Evolutionary conservation across 345 rosid species (phyloP), one percentile per base, ranked within the genome.

Genomic region (Dimocarpus longan): DNA sequence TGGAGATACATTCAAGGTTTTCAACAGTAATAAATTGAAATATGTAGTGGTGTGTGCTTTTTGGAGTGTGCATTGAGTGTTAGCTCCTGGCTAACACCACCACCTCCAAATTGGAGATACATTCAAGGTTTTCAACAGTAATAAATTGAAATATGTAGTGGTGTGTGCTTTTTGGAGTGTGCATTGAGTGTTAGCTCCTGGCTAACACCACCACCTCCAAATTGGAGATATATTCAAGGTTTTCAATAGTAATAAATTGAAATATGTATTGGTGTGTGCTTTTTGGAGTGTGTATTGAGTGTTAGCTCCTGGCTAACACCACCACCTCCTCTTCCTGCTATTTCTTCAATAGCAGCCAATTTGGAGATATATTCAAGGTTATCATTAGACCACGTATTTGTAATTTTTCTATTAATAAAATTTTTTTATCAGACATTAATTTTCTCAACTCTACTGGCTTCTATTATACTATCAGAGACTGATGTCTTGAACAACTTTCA

Each of bases 231-330:
- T 32, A 32, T 32, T 32, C 37, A 32, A 32, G 37, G 37, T 32
- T 3, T 0, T 32, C 37, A 32, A 3, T 62, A 24, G 22, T 69
- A 65, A 66, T 24, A 82, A 67, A 64, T 37, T 68, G 56, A 32
- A 26, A 68, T 54, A 21, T 63, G 16, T 4, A 3, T 28, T 4
- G 8, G 24, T 26, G 21, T 26, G 10, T 68, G 74, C 60, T 72
- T 10, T 70, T 19, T 84, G 78, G 56, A 37, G 10, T 0, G 0
- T 62, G 79, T 54, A 10, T 39, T 44, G 82, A 77, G 74, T 40
- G 81, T 79, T 76, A 80, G 84, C 76, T 67, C 5, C 82, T 79
- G 60, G 88, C 79, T 79, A 62, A 76, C 84, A 76, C 78, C 85
- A 42, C 40, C 76, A 42, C 44, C 44, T 5, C 44, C 59, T 5